Evolutionary conservation across 768 basidiomycete genomes (phyloP), one percentile per base, ranked within the genome.

Genomic region (Steccherinum ochraceum): DNA sequence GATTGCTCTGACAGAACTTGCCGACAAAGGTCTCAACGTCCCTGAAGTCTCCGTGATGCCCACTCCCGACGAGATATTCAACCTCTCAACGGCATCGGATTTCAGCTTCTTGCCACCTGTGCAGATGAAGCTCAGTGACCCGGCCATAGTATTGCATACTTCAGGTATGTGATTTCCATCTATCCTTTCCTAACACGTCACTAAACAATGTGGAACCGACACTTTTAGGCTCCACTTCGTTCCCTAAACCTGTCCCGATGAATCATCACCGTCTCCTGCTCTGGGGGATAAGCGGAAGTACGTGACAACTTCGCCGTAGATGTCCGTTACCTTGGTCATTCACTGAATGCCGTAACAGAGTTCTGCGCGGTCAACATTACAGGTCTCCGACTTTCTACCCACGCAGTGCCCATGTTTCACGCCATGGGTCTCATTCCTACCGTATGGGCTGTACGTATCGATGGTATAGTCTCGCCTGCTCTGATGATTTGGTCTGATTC

Each of bases 311-410:
- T n/a, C 7, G 24, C 13, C 20, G 12, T 21, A 4, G 45, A 13
- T 52, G 2, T 20, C n/a, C n/a, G n/a, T n/a, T n/a, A n/a, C n/a
- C 24, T 52, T 45, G 45, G 43, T 39, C 43, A 24, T 48, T 64
- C 44, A n/a, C 51, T 24, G 24, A 18, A 51, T 23, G 12, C 13
- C 5, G 24, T 18, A 18, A 16, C 21, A 51, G 50, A 24, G n/a
- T 67, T 60, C 48, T 61, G 61, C 1, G 61, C 58, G 3, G 51
- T 52, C 1, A 61, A 65, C 45, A 40, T 64, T 12, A 53, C 56
- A 1, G 49, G 59, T 39, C 48, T 50, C 20, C 23, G 45, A 13
- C 21, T 61, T 11, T 50, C 60, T 1, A 35, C 51, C 18, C 21
- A 27, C 40, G 10, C 42, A 2, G 49, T 58, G 41, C 60, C 63